Base-by-base conservation (phyloP, 2,329 filamentous ascomycete species). In the Aspergillus ibericus region DNA sequence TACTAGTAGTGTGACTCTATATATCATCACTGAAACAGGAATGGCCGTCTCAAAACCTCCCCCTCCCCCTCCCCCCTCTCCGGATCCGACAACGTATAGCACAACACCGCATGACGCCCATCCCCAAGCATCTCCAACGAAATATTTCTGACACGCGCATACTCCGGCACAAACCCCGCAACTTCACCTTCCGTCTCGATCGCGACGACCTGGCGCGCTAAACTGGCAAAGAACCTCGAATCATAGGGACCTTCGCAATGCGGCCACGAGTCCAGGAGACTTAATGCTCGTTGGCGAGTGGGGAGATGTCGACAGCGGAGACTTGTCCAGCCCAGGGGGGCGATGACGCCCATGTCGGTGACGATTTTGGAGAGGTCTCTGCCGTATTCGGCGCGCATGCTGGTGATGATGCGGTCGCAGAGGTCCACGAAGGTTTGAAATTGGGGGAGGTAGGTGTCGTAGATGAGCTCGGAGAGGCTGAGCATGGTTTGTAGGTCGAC, bases 181-280 rank as follows among this genome's bases (percentile, higher is more conserved):
- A 13, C 10, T 20, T 22, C 38, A 1, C 38, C 38, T 13, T 42
- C 38, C 8, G 66, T 58, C 53, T 69, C 63, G 16, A 59, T 60
- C 1, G 65, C 68, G 1, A 42, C 9, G 3, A 42, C 38, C 10
- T 42, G 38, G 2, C 38, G 18, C 4, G 38, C 18, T 34, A 75
- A 59, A 7, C 68, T 60, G 15, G 65, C 71, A 52, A 72, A 64
- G 13, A 71, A 59, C 4, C 67, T 67, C 9, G 73, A 74, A 56
- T 75, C 70, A 70, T 69, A 74, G 4, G 70, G 63, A 9, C 73
- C 72, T 60, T 75, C 74, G 50, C 68, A 69, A 56, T 74, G 73
- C 10, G 68, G 70, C 58, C 67, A 67, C 15, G 46, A 42, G 15
- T 65, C 61, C 18, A 77, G 60, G 15, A 68, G 55, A 4, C 60